phyloP scores from a whole-genome alignment of 129 eudicot genomes.

The Tanacetum coccineum region DNA sequence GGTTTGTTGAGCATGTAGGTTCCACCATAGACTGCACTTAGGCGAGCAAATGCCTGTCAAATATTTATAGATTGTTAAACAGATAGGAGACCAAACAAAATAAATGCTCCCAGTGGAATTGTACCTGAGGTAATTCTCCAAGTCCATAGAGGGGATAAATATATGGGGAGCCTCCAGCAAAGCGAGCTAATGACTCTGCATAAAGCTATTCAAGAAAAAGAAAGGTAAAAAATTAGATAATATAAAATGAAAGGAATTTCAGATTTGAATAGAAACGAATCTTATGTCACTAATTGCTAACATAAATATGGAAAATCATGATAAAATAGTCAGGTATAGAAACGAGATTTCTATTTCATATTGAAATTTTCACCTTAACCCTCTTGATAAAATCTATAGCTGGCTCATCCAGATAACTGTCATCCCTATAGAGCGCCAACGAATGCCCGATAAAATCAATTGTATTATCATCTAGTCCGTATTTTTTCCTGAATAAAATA shows the following conservation, averaged over 20 bases:
- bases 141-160: conserved; percentile 93
- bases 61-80: conserved; percentile 13
- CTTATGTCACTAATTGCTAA: too few species aligned
- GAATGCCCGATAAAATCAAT: conserved; percentile 77
- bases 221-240: conserved; percentile 13
- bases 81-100: background rate
- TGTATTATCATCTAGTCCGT: conserved; percentile 64
- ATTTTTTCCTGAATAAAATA: conserved; percentile 41
- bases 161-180: conserved; percentile 94
- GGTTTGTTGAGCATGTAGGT: conserved; percentile 76
- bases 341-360: background rate
- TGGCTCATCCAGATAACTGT: conserved; percentile 59
- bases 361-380: conserved; percentile 47
- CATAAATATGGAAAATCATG: too few species aligned
- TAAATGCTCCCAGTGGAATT: conserved; percentile 7
- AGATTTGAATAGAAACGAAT: too few species aligned
- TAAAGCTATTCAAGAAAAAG: conserved; percentile 52
- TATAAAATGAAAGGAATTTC: background rate
- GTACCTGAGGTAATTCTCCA: conserved; percentile 98
- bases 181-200: conserved; percentile 92
- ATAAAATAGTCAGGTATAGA: background rate
- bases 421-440: conserved; percentile 59
- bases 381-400: conserved; percentile 61
- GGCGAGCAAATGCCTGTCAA: conserved; percentile 65
- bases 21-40: conserved; percentile 76